A percentile compares a stretch with the other conserved stretches of the same genome.
Conservation (phyloP, 2,329 filamentous ascomycete genomes). For the Dendryphion nanum region DNA sequence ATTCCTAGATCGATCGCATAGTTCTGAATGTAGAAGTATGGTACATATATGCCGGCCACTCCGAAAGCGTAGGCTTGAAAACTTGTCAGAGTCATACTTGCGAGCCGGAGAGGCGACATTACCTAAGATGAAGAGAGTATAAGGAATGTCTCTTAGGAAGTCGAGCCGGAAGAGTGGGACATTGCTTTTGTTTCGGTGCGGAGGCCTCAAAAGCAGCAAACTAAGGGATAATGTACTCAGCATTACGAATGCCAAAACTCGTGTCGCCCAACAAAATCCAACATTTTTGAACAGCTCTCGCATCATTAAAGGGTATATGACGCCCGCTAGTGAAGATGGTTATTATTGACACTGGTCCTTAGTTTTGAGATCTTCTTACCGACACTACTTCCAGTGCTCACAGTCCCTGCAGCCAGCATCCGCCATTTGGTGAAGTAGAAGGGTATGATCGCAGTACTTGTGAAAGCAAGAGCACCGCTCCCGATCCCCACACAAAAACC, state of each 20-base stretch:
- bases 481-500: slow-evolving; percentile 19
- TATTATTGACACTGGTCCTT: no score
- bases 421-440: slow-evolving; percentile 59
- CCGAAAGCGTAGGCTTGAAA: no score
- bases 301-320: not conserved
- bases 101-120: no score
- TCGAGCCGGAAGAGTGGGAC: no score
- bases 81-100: no score
- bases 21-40: not conserved
- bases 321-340: no score
- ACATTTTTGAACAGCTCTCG: not conserved
- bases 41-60: not conserved
- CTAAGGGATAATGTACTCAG: no score
- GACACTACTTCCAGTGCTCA: slow-evolving; percentile 48
- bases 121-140: no score
- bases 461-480: slow-evolving; percentile 14
- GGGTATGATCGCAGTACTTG: slow-evolving; percentile 13
- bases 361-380: no score
- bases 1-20: not conserved
- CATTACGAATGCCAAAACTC: not conserved
- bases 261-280: not conserved
- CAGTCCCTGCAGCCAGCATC: slow-evolving; percentile 56
- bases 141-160: no score
- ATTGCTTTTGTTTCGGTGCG: no score
- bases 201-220: no score